Evolutionary conservation across 148 eudicot genomes (phyloP).

Genomic region (Talinum fruticosum): DNA sequence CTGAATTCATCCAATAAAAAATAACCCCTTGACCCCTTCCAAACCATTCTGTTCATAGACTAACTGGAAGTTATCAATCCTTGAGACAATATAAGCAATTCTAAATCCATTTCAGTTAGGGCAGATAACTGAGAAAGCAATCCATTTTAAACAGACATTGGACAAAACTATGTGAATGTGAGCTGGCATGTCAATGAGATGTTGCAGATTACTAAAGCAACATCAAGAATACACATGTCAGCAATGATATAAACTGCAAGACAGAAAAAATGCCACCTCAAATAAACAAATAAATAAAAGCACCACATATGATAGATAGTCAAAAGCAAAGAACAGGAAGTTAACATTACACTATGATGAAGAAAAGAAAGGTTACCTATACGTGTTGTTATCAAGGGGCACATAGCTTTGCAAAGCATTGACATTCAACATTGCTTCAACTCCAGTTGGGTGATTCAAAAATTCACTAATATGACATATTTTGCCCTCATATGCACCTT

Average conservation of each 20-base stretch:
- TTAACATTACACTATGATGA: background rate
- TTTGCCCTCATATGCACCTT: conserved; percentile 30
- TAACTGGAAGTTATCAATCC: background rate
- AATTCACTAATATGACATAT: conserved; percentile 58
- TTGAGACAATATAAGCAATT: too few relatives aligned
- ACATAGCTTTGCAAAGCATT: conserved; percentile 58
- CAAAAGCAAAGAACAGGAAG: background rate
- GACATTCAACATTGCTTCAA: conserved; percentile 74
- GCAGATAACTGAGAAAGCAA: background rate
- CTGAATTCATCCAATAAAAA: too few relatives aligned
- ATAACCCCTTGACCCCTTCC: background rate
- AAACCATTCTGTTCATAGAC: background rate
- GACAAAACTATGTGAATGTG: background rate
- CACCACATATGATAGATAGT: background rate
- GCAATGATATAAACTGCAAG: background rate
- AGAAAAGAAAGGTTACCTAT: conserved; percentile 45
- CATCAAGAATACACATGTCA: background rate
- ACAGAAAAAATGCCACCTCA: too few relatives aligned
- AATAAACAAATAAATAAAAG: background rate
- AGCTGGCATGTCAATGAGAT: background rate
- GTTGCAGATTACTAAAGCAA: background rate
- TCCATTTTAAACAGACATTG: background rate
- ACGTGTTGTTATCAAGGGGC: conserved; percentile 55
- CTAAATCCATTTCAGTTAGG: background rate
- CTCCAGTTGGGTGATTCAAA: conserved; percentile 66